A percentile compares a stretch with the other conserved stretches of the same genome.
Conservation (phyloP, 2,329 filamentous ascomycete genomes). For the Penicillium sp. region DNA sequence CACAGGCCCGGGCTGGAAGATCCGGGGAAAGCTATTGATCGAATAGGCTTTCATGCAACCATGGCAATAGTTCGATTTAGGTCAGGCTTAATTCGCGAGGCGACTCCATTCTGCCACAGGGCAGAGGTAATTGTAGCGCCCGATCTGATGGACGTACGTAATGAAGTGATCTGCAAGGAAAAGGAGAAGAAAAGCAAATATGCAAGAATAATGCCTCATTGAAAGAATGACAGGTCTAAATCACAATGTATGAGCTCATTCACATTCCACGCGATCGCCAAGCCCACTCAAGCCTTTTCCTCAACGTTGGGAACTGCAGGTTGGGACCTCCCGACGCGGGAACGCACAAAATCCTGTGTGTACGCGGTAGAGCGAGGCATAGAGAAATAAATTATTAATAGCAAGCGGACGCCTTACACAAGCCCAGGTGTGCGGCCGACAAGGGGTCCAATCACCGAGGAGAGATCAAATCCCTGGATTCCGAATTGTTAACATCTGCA, state of each 20-base stretch:
- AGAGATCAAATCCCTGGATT: conserved; percentile 10
- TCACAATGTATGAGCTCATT: neutral
- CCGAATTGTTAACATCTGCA: conserved; percentile 1
- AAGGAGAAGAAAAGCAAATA: conserved; percentile 3
- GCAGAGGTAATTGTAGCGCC: neutral
- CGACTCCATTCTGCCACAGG: neutral
- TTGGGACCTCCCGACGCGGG: neutral
- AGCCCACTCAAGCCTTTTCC: conserved; percentile 1
- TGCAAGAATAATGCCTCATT: conserved; percentile 6
- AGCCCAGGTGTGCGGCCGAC: neutral
- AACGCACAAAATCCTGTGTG: neutral
- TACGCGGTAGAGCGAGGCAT: conserved; percentile 10
- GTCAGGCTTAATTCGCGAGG: neutral
- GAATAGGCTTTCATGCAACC: neutral
- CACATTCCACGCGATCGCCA: neutral
- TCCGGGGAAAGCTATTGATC: conserved; percentile 11
- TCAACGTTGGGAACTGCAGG: conserved; percentile 12
- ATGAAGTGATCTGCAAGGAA: neutral
- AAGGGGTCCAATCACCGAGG: conserved; percentile 4
- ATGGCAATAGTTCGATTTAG: neutral
- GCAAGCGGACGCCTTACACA: conserved; percentile 6
- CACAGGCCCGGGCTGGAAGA: neutral
- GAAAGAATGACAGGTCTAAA: conserved; percentile 1
- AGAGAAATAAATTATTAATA: conserved; percentile 8
- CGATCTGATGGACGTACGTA: neutral